These are phyloP conservation scores for Colletotrichum lupini DNA, from an alignment of 2,329 filamentous ascomycete species.

Conservation along the genomic window DNA sequence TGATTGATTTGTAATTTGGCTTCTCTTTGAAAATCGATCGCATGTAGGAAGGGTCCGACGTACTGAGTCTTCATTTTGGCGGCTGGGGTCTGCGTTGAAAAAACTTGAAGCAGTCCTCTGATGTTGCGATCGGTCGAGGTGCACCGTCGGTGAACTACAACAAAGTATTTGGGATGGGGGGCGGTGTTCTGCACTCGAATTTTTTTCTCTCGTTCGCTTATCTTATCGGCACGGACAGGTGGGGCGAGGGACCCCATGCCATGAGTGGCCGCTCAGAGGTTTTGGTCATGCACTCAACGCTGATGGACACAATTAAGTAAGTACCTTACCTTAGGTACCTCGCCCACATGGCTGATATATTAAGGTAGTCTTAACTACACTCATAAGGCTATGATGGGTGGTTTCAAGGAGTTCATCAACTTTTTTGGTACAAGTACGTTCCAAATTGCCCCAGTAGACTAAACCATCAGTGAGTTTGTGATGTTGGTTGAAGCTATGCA, in stretches of 20 bases:
- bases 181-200: conserved; percentile 26
- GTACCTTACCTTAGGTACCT: too few relatives aligned
- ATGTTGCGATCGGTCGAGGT: conserved; percentile 31
- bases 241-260: neutral
- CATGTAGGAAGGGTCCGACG: neutral
- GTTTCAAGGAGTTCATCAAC: neutral
- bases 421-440: neutral
- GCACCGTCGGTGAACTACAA: conserved; percentile 23
- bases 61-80: conserved; percentile 38
- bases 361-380: too few relatives aligned
- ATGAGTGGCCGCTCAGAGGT: neutral
- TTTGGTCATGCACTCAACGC: neutral
- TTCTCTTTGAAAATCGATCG: neutral
- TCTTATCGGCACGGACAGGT: conserved; percentile 38
- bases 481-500: neutral
- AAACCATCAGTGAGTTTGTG: neutral
- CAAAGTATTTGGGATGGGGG: conserved; percentile 15
- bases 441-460: too few relatives aligned
- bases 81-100: conserved; percentile 25
- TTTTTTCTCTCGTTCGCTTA: conserved; percentile 39
- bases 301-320: neutral
- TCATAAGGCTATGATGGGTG: too few relatives aligned
- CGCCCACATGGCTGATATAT: too few relatives aligned
- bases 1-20: neutral
- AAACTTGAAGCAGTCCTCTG: conserved; percentile 33